phyloP scores from a whole-genome alignment of 805 yeast genomes.

The Jamesozyma piceae region DNA sequence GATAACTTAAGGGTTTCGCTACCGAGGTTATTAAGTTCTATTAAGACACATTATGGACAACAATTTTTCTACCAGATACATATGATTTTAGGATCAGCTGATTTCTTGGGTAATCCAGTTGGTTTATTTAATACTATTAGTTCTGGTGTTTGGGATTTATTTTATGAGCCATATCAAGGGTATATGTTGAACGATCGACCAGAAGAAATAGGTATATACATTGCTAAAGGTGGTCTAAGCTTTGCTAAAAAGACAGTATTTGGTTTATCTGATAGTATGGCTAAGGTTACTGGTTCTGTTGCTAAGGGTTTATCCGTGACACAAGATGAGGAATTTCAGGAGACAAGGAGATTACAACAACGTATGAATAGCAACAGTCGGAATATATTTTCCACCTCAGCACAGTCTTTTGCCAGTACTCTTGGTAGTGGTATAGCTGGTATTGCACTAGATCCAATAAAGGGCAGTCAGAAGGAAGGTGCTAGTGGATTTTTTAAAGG shows the following conservation, averaged over 20 bases:
- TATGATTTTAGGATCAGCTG: constrained; percentile 91
- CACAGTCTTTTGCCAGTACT: constrained; percentile 80
- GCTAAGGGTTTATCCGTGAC: constrained; percentile 92
- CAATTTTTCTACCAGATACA: constrained; percentile 87
- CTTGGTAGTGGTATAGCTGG: constrained; percentile 83
- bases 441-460: constrained; percentile 79
- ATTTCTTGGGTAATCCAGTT: constrained; percentile 92
- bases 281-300: constrained; percentile 85
- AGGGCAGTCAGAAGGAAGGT: constrained; percentile 85
- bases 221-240: constrained; percentile 93
- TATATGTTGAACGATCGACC: constrained; percentile 90
- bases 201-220: constrained; percentile 86
- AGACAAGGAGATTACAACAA: constrained; percentile 61
- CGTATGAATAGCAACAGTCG: constrained; percentile 76
- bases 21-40: constrained; percentile 57
- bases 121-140: constrained; percentile 88
- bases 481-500: constrained; percentile 90
- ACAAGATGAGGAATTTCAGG: constrained; percentile 77
- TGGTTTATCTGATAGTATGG: constrained; percentile 88
- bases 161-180: constrained; percentile 96
- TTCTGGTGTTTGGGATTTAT: constrained; percentile 92
- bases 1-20: constrained; percentile 86
- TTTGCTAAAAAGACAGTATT: constrained; percentile 90
- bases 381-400: constrained; percentile 77
- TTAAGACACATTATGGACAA: constrained; percentile 82